Evolutionary conservation across 2,329 filamentous ascomycete genomes (phyloP).

Genomic region (Pseudogymnoascus sp.): DNA sequence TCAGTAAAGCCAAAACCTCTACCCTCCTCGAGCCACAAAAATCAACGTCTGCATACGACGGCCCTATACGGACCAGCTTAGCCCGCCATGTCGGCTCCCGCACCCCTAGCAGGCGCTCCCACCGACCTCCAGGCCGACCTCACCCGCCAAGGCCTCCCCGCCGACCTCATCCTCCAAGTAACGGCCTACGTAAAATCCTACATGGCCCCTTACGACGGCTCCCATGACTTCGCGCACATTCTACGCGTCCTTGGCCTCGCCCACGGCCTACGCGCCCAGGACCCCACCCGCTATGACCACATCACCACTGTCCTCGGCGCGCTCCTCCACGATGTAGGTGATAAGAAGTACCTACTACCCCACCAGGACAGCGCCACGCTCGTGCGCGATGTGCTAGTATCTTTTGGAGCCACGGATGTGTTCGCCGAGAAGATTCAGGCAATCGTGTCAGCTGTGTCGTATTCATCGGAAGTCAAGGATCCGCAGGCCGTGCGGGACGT

Average conservation of each 20-base stretch:
- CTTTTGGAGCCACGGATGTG: slow-evolving; percentile 45
- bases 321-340: slow-evolving; percentile 80
- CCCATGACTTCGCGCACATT: slow-evolving; percentile 83
- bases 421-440: slow-evolving; percentile 62
- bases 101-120: background rate
- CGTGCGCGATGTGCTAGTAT: slow-evolving; percentile 47
- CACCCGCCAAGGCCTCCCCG: background rate
- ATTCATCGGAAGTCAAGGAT: slow-evolving; percentile 63
- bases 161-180: slow-evolving; percentile 43
- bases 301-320: slow-evolving; percentile 60
- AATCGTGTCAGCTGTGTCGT: slow-evolving; percentile 71
- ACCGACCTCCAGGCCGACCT: background rate
- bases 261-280: slow-evolving; percentile 48
- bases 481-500: slow-evolving; percentile 52
- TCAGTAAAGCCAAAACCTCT: too few species aligned
- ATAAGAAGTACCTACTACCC: slow-evolving; percentile 42
- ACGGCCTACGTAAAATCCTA: slow-evolving; percentile 59
- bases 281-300: slow-evolving; percentile 38
- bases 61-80: background rate
- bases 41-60: background rate
- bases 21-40: background rate
- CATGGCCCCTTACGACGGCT: slow-evolving; percentile 74
- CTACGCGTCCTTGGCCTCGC: slow-evolving; percentile 70
- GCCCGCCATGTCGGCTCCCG: background rate
- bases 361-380: slow-evolving; percentile 50